Evolutionary conservation across 2,329 filamentous ascomycete genomes (phyloP), one percentile per base, ranked within the genome.

Genomic region (Trichoderma harzianum): DNA sequence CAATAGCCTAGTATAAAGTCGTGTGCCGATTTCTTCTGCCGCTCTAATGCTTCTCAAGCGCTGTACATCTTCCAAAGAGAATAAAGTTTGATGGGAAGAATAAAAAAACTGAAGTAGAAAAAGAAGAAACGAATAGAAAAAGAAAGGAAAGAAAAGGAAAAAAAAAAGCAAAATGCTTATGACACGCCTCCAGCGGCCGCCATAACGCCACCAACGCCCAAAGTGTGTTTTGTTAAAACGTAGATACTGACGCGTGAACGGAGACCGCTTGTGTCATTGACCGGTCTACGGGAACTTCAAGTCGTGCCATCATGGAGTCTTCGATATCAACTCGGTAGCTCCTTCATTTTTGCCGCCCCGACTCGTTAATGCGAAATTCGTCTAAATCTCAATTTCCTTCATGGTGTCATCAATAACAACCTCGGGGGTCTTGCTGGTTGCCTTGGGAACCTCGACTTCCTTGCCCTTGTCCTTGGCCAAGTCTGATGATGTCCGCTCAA

Each of bases 351-450:
- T 51, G 28, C 30, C 43, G 57, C 58, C 57, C 5, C 55, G 39
- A 53, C 16, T 62, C 66, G 36, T 69, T 28, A 61, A 61, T 51
- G 30, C 60, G 55, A 64, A 32, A 47, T 30, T 30, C 58, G 28
- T 58, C 79, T 73, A 90, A 76, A 90, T 90, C 80, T 89, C 87
- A 80, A 90, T 90, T 73, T 86, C 88, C 82, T 88, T 90, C 87
- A 90, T 88, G 36, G 83, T 81, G 72, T 85, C 86, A 69, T 88
- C 87, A 12, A 69, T 69, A 3, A 80, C 75, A 51, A 82, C 80
- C 69, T 82, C 81, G 8, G 80, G 77, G 71, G 83, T 79, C 77
- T 86, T 87, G 72, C 83, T 84, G 73, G 84, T 85, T 43, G 77
- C 73, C 73, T 83, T 84, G 43, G 79, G 78, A 76, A 70, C 73